Conservation (phyloP, 331 rosid species). For the Quercus phellos region DNA sequence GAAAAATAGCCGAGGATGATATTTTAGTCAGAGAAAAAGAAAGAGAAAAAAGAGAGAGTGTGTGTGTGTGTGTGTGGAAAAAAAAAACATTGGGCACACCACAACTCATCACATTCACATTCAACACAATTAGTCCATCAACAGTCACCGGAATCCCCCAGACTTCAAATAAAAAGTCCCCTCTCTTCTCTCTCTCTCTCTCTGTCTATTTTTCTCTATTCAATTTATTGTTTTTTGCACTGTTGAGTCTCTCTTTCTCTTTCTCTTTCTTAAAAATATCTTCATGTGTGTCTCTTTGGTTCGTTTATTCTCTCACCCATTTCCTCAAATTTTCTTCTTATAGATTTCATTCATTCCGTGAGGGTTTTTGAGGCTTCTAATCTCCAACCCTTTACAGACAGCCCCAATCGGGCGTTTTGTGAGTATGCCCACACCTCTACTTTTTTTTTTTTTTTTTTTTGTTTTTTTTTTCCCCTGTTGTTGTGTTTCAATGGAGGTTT, state of each 20-base stretch:
- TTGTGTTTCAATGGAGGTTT: not conserved
- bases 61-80: not conserved
- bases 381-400: not conserved
- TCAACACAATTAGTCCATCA: not conserved
- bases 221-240: not conserved
- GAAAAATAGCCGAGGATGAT: too few relatives aligned
- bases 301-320: not conserved
- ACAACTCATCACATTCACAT: too few relatives aligned
- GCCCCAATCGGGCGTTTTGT: conserved; percentile 5
- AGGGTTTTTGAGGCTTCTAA: not conserved
- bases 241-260: not conserved
- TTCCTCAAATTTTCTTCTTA: not conserved
- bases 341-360: too few relatives aligned
- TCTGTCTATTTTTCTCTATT: not conserved
- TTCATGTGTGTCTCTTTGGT: not conserved
- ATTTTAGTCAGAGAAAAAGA: too few relatives aligned
- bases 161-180: not conserved
- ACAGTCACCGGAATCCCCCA: not conserved
- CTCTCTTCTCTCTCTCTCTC: not conserved
- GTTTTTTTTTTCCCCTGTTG: too few relatives aligned
- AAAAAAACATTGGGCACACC: not conserved
- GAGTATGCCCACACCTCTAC: not conserved
- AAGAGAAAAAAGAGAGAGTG: too few relatives aligned
- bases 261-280: not conserved
- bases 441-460: too few relatives aligned